phyloP scores from a whole-genome alignment of 2,329 filamentous ascomycete species.

The Amylocarpus encephaloides region DNA sequence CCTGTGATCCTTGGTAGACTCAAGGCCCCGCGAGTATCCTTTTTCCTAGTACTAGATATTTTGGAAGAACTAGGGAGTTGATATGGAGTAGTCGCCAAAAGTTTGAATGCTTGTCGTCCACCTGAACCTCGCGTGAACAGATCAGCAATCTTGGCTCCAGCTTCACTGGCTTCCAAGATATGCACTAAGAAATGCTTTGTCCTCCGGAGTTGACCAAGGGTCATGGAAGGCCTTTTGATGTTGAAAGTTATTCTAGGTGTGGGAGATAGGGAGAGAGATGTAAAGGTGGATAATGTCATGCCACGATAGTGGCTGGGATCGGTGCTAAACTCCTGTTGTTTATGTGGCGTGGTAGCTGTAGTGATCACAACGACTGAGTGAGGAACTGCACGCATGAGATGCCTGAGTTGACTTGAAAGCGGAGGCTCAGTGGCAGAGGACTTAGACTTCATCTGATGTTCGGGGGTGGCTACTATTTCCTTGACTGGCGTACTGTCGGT shows the following conservation, averaged over 20 bases:
- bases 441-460: not conserved
- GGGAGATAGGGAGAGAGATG: conserved; percentile 26
- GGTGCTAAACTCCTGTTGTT: not conserved
- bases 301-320: conserved; percentile 11
- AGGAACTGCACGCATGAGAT: conserved; percentile 27
- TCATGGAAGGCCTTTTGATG: conserved; percentile 27
- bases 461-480: not conserved
- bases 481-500: not conserved
- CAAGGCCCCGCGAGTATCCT: not conserved
- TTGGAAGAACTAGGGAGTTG: not conserved
- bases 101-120: not conserved
- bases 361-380: conserved; percentile 29
- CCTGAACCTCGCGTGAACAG: conserved; percentile 20
- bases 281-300: conserved; percentile 33
- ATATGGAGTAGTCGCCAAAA: not conserved
- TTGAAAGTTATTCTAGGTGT: conserved; percentile 31
- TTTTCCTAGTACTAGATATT: no score
- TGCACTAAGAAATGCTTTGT: conserved; percentile 24
- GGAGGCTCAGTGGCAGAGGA: conserved; percentile 7
- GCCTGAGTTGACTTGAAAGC: conserved; percentile 18
- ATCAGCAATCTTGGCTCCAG: conserved; percentile 21
- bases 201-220: conserved; percentile 20
- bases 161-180: conserved; percentile 15
- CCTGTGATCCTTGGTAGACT: conserved; percentile 12
- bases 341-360: conserved; percentile 7